Base-by-base conservation (phyloP, 768 basidiomycete genomes). In the Suillus occidentalis region DNA sequence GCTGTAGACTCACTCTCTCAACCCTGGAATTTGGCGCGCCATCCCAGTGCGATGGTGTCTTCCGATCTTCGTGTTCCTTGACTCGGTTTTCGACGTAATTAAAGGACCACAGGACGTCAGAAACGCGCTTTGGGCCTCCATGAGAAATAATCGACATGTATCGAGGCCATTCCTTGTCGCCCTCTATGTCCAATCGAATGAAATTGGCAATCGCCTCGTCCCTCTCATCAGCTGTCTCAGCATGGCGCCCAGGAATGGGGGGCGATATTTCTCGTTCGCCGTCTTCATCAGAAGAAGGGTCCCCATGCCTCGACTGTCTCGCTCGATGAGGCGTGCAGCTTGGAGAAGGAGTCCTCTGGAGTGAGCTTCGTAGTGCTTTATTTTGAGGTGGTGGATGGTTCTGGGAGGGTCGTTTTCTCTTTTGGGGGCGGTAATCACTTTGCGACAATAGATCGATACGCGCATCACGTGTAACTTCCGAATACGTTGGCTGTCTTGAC, bases 1-100 rank as follows among this genome's bases (percentile, higher is more conserved):
- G 18, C 28, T 53, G 4, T 68, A 20, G 39, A 40, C 79, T 67
- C 65, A 87, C 87, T 75, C 80, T 81, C 64, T 82, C 75, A 25
- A 90, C 83, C n/a, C 64, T 62, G 22, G 62, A 69, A 37, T 63
- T 72, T 10, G 76, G 75, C 0, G 78, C 80, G 6, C 74, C 76
- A 42, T 75, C 72, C 69, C 77, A 73, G 60, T 81, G 78, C 25
- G 79, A 76, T 0, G 86, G 84, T 7, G 84, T 79, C 61, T 63
- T 71, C 61, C 73, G 74, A 47, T 83, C 84, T 8, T 75, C 78
- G 68, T 79, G 83, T 57, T 79, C 76, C 59, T 84, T 81, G 37
- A 85, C 73, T 73, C 83, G 79, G 39, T 79, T 72, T 66, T 86
- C 81, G 49, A 89, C 80, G 69, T 87, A 83, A 18, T 71, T 70